A percentile compares a stretch with the other conserved stretches of the same genome.
Conservation (phyloP, 2,329 filamentous ascomycete species). For the Metarhizium sp. region DNA sequence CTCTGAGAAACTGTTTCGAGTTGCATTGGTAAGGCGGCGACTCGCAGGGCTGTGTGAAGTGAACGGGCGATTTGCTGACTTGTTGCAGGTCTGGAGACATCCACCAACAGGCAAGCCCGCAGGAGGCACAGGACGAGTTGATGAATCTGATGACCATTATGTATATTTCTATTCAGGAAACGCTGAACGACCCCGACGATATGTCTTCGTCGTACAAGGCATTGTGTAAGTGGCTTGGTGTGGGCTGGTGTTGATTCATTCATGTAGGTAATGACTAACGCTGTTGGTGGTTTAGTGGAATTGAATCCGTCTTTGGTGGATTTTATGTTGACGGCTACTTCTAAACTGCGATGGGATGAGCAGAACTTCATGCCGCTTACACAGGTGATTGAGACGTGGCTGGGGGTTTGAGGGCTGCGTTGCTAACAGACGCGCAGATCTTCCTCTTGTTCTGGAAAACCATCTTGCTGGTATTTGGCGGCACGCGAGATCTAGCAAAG, state of each 20-base stretch:
- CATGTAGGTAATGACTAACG: too few species aligned
- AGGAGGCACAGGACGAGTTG: slow-evolving; percentile 49
- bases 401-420: slow-evolving; percentile 11
- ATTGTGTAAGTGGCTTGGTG: slow-evolving; percentile 34
- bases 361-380: slow-evolving; percentile 51
- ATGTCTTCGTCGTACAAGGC: slow-evolving; percentile 37
- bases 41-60: background rate
- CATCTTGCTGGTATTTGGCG: slow-evolving; percentile 76
- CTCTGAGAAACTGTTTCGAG: slow-evolving; percentile 39
- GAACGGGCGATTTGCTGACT: background rate
- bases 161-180: slow-evolving; percentile 50
- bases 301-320: slow-evolving; percentile 61
- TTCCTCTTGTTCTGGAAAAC: slow-evolving; percentile 89
- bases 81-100: slow-evolving; percentile 35
- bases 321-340: slow-evolving; percentile 60
- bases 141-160: slow-evolving; percentile 55
- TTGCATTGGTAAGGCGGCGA: slow-evolving; percentile 37
- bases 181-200: slow-evolving; percentile 40
- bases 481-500: slow-evolving; percentile 60
- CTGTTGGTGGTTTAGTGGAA: slow-evolving; percentile 29
- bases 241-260: background rate
- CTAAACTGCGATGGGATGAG: slow-evolving; percentile 65
- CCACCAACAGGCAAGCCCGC: slow-evolving; percentile 32
- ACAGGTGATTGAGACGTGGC: slow-evolving; percentile 35
- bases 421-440: slow-evolving; percentile 37